phyloP scores from a whole-genome alignment of 768 basidiomycete genomes.

The Lyophyllum semitale region DNA sequence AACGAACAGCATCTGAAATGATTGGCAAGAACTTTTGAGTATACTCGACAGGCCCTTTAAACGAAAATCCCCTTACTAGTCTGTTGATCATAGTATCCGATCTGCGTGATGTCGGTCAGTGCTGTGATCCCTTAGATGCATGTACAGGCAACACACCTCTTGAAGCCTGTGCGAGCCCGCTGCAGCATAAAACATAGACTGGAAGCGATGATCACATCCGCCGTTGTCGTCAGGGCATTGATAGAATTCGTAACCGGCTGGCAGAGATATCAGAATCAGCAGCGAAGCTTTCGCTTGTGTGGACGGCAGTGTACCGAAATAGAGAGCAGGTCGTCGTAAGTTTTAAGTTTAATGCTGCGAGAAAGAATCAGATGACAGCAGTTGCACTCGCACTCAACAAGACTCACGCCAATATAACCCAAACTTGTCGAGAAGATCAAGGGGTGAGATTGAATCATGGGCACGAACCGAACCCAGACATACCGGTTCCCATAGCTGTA shows the following conservation, averaged over 20 bases:
- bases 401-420: constrained; percentile 43
- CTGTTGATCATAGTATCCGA: constrained; percentile 55
- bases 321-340: constrained; percentile 33
- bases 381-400: background rate
- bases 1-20: constrained; percentile 50
- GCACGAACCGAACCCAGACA: too few species aligned
- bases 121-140: background rate
- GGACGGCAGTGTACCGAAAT: constrained; percentile 31
- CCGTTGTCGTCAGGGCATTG: constrained; percentile 48
- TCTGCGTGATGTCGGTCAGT: constrained; percentile 20
- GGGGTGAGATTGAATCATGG: too few species aligned
- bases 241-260: constrained; percentile 53
- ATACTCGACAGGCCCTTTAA: background rate
- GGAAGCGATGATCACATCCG: constrained; percentile 50
- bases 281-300: background rate
- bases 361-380: background rate
- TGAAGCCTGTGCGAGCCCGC: constrained; percentile 52
- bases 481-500: constrained; percentile 32
- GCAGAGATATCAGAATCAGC: background rate
- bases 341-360: constrained; percentile 36
- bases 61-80: constrained; percentile 30
- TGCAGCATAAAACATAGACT: constrained; percentile 50
- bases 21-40: background rate
- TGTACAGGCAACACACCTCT: constrained; percentile 28
- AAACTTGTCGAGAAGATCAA: constrained; percentile 29